A percentile compares a stretch with the other conserved stretches of the same genome.
These are phyloP conservation scores for Musa troglodytarum DNA, from an alignment of 176 grass and related monocot genomes.

Conservation along the genomic window DNA sequence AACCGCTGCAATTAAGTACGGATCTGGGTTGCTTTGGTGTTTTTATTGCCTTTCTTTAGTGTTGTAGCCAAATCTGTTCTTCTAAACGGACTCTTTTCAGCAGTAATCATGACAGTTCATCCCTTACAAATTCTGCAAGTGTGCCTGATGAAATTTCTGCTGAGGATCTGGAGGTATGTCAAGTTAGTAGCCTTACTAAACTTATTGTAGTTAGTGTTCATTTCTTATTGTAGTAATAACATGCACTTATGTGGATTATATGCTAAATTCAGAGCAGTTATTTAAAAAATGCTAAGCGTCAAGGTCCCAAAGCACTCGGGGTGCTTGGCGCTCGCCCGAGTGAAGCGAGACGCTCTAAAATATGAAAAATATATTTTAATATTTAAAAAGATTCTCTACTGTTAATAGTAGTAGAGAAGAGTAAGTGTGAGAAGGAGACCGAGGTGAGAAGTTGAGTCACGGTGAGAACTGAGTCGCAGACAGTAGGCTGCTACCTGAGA, in stretches of 20 bases:
- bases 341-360: too few relatives aligned
- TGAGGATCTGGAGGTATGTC: conserved; percentile 74
- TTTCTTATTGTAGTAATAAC: neutral
- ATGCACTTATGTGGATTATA: neutral
- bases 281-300: too few relatives aligned
- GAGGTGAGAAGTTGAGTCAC: too few relatives aligned
- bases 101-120: conserved; percentile 36
- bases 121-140: conserved; percentile 17
- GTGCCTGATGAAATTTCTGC: conserved; percentile 46
- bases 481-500: too few relatives aligned
- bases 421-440: too few relatives aligned
- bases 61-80: neutral
- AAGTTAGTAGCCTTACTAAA: neutral
- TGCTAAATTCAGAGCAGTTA: neutral
- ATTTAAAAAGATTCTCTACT: too few relatives aligned
- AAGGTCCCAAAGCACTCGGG: too few relatives aligned
- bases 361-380: too few relatives aligned
- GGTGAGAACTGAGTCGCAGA: too few relatives aligned
- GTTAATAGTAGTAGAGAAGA: too few relatives aligned
- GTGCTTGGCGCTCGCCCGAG: too few relatives aligned
- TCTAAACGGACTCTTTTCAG: conserved; percentile 25
- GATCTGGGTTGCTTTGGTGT: neutral
- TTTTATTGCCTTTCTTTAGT: conserved; percentile 15
- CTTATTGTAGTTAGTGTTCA: neutral
- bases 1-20: conserved; percentile 3